Evolutionary conservation across 208 protist species (phyloP), one percentile per base, ranked within the genome.

Genomic region (Herpetomonas samuelpessoai): DNA sequence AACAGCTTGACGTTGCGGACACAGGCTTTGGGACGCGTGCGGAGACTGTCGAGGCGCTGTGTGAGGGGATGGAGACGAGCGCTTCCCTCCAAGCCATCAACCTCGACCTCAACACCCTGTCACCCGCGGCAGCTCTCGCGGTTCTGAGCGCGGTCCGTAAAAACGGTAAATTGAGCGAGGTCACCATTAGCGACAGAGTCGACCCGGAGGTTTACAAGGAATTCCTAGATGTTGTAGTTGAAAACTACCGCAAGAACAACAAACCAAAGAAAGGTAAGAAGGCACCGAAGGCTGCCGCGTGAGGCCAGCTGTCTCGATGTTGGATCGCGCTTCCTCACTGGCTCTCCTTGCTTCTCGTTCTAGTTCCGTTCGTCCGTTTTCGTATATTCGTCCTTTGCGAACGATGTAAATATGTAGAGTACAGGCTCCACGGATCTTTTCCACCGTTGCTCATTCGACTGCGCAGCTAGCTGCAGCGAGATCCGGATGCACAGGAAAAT

Each of bases 1-100:
- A 81, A 25, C 62, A 82, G 6, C 54, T 97, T 14, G 86, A 97
- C 54, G 51, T 97, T 19, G 82, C 88, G 0, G 88, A 95, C 49
- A 94, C 82, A 6, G 58, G 78, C 12, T 97, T 93, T 51, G 86
- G 83, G 22, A 52, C 62, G 18, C 67, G 68, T 12, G 60, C 46
- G 10, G 63, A 79, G 27, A 79, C 84, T 1, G 58, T 93, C 35
- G 75, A 93, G n/a, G 67, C 69, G 19, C 66, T 96, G n/a, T 87
- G 86, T 47, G 80, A 92, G 27, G 88, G 84, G 7, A 81, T 92
- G 0, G 91, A 92, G 29, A 67, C 59, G 48, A 76, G 73, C 38
- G 54, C 35, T 3, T 71, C 73, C 3, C 51, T 97, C 22, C 76
- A 56, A 25, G 55, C 73, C 1, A 59, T 95, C 18, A 76, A 97